Evolutionary conservation across 441 rosid species (phyloP).

Genomic region (Corymbia calophylla): DNA sequence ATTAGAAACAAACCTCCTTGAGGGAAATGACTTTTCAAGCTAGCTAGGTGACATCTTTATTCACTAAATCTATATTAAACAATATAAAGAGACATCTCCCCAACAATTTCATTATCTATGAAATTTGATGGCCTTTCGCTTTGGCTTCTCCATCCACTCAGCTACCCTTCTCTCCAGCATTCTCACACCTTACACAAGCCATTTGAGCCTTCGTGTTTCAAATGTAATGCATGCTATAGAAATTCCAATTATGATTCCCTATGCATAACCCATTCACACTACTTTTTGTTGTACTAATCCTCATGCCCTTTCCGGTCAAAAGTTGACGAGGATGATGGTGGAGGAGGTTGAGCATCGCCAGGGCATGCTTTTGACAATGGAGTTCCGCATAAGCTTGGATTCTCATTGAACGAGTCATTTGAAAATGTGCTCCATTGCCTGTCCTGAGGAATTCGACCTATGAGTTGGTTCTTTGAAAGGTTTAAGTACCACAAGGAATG

Average conservation of each 20-base stretch:
- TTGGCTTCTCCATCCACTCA: too few species aligned
- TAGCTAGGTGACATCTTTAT: not conserved
- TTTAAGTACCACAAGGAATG: not conserved
- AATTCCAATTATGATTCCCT: not conserved
- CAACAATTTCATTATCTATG: too few species aligned
- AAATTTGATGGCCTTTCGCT: not conserved
- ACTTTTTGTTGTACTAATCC: not conserved
- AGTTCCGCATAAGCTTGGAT: not conserved
- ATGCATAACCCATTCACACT: not conserved
- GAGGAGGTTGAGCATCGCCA: not conserved
- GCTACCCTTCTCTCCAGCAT: not conserved
- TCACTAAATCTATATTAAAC: not conserved
- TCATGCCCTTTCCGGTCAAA: not conserved
- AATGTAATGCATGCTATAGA: not conserved
- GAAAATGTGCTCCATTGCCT: not conserved
- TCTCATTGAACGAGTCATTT: accelerated
- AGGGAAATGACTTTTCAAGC: not conserved
- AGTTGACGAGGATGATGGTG: not conserved
- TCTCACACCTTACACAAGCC: not conserved
- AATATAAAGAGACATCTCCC: not conserved
- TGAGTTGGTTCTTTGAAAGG: not conserved
- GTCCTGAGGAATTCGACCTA: not conserved
- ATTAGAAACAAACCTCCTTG: not conserved
- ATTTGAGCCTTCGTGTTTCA: not conserved
- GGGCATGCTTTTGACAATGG: not conserved